Evolutionary conservation across 1,139 yeast genomes (phyloP), one percentile per base, ranked within the genome.

Genomic region (Candida sp.): DNA sequence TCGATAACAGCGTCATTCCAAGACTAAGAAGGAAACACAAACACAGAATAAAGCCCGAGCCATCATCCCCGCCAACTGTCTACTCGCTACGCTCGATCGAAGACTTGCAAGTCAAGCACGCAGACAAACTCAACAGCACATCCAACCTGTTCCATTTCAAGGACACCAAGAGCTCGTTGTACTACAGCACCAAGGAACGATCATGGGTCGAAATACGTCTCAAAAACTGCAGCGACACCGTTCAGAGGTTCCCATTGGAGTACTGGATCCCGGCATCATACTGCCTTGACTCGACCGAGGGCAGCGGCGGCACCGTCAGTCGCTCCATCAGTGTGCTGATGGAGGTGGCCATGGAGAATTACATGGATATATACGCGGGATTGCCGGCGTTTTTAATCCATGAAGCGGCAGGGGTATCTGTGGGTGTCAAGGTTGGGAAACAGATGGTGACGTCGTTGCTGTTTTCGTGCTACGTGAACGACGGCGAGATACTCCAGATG

Each of bases 241-340:
- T 46, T 3, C 27, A 39, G 12, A 46, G 32, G 11, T 28, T 42
- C 27, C 46, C 46, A 3, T 41, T 49, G 33, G 47, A 44, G 12
- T 30, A 43, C 11, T 56, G 59, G 59, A 37, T 55, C n/a, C 58
- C 59, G 2, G 52, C 53, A 11, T 50, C 56, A 9, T 49, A 49
- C 32, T 56, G 59, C 43, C 47, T 56, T 27, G 57, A 54, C 32
- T 46, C 58, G 5, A 49, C 46, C 4, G 17, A 31, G 26, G 59
- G 58, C 7, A 49, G 54, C 12, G 56, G 59, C 4, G 59, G 58
- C n/a, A 42, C 45, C 23, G 25, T 54, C 26, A 46, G 47, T 28
- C 48, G 55, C 4, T 31, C 40, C 8, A 47, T 54, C 12, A 47
- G 38, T 4, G 41, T 55, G 5, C 27, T 48, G 6, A 12, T 53